Evolutionary conservation across 2,329 filamentous ascomycete genomes (phyloP).

Genomic region (Penicillium freii): DNA sequence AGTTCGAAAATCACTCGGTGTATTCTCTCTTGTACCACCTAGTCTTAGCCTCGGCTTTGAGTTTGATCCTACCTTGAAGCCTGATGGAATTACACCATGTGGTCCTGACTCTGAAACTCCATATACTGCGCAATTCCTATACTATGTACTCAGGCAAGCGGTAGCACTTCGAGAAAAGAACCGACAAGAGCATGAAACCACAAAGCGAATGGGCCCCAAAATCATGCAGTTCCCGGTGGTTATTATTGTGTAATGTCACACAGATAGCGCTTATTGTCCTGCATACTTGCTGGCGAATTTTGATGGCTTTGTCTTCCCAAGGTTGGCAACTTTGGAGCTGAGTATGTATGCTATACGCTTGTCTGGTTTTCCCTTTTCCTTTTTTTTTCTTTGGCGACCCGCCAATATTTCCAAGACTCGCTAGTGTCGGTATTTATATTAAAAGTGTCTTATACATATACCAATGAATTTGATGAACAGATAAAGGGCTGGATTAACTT

Average conservation of each 20-base stretch:
- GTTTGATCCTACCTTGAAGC: slow-evolving; percentile 13
- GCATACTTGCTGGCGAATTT: neutral
- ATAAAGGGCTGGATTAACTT: neutral
- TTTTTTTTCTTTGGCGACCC: neutral
- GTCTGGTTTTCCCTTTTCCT: neutral
- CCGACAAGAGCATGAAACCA: slow-evolving; percentile 14
- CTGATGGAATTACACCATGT: slow-evolving; percentile 1
- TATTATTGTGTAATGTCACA: slow-evolving; percentile 13
- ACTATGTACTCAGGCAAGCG: slow-evolving; percentile 13
- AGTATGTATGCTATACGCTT: neutral
- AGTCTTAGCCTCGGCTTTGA: slow-evolving; percentile 13
- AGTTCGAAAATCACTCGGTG: slow-evolving; percentile 17
- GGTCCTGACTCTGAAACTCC: slow-evolving; percentile 11
- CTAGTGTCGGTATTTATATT: neutral
- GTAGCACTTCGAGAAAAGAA: slow-evolving; percentile 16
- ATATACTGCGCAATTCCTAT: slow-evolving; percentile 9
- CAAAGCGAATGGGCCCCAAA: slow-evolving; percentile 9
- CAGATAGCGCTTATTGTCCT: neutral
- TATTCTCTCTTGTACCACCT: slow-evolving; percentile 30
- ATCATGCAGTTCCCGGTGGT: slow-evolving; percentile 22
- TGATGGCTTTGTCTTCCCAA: neutral
- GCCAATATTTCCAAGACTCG: neutral
- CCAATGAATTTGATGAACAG: neutral
- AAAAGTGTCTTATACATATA: neutral
- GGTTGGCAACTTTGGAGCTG: neutral